Evolutionary conservation across 2,329 filamentous ascomycete species (phyloP), one percentile per base, ranked within the genome.

Genomic region (Fusarium newnesense): DNA sequence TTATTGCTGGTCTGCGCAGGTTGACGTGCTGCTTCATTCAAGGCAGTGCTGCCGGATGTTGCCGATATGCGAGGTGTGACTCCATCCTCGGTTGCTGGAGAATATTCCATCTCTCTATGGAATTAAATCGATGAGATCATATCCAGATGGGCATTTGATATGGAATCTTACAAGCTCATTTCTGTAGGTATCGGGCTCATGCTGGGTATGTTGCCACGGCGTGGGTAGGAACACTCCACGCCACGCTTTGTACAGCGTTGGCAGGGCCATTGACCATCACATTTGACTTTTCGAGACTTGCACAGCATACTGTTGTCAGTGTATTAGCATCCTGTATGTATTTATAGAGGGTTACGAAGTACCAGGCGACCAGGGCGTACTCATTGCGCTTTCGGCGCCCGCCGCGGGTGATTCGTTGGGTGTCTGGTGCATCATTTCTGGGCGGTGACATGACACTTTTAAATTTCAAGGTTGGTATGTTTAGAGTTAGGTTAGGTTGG

Each of bases 21-120:
- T 4, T 9, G 15, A 3, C 2, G 36, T 0, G 19, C 0, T 9
- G 26, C 1, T 30, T 18, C 36, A 2, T 9, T 39, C 24, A 9
- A 30, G 4, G 15, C 2, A 9, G 11, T 2, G 24, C 1, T 4
- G 9, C 18, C 32, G 1, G 19, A 18, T 4, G 36, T 16, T 0
- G 9, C 50, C 2, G 26, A 54, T 30, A 37, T 9, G 2, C 10
- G 13, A 15, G 50, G 26, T 18, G 34, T 21, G 2, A 2, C 3
- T 13, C 4, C 34, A 0, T 54, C 13, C 1, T 54, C 50, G 10
- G 26, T 37, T 18, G 36, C 11, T 2, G 50, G 19, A 2, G 36
- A 54, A 34, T 21, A 37, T 13, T 21, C 26, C 2, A 9, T 18
- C 19, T n/a, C 12, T n/a, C 50, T 54, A 9, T 0, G 4, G 2